Evolutionary conservation across 139 green algal species (phyloP).

Genomic region (Gonium pectorale): DNA sequence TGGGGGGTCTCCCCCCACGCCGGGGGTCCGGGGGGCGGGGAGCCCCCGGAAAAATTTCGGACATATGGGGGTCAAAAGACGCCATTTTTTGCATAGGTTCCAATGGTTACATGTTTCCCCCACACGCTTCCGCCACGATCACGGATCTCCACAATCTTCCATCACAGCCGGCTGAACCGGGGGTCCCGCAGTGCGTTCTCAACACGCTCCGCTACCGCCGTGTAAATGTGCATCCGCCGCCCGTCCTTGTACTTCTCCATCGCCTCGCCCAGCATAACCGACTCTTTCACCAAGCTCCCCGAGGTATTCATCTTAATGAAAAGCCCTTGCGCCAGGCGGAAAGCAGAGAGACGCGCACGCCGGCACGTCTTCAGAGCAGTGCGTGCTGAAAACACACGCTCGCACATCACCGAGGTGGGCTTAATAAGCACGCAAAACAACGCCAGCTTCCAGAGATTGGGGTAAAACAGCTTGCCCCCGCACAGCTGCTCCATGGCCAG

Average conservation of each 20-base stretch:
- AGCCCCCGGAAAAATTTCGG: too few species aligned
- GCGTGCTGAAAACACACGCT: neutral
- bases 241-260: neutral
- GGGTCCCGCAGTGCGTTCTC: too few species aligned
- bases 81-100: too few species aligned
- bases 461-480: neutral
- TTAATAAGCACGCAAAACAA: conserved; percentile 5
- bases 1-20: too few species aligned
- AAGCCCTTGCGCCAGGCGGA: neutral
- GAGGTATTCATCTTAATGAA: neutral
- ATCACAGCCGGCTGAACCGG: too few species aligned
- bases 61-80: too few species aligned
- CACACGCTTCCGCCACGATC: too few species aligned
- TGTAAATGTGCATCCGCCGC: too few species aligned
- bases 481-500: neutral
- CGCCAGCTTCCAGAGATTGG: neutral
- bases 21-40: too few species aligned
- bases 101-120: too few species aligned
- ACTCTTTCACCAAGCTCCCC: neutral
- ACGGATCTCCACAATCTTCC: too few species aligned
- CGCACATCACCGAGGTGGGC: neutral
- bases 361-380: neutral
- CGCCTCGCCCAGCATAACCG: neutral
- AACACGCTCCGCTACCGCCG: too few species aligned
- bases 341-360: neutral